Evolutionary conservation across 2,329 filamentous ascomycete species (phyloP), one percentile per base, ranked within the genome.

Genomic region (Colletotrichum liaoningense): DNA sequence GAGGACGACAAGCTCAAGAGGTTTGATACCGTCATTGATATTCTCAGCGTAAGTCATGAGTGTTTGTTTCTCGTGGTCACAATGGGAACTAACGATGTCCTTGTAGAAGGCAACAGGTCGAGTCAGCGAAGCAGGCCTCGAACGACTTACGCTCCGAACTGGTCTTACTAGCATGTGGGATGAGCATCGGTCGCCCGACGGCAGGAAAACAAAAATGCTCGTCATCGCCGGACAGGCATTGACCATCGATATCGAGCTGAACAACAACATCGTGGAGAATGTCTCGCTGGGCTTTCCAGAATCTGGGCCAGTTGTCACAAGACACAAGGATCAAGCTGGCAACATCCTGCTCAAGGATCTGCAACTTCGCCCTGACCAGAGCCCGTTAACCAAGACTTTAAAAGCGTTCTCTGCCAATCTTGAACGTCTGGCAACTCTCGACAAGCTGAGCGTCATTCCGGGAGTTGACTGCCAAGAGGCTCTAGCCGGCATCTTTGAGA

Each of bases 391-490:
- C 58, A 93, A 94, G 78, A 91, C 87, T 9, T 84, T 97, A 33
- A 91, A 93, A 73, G 85, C 86, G 14, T 97, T 97, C 78, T 90
- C 93, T 0, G 85, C 86, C 38, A 95, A 95, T 79, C 85, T 97
- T 46, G 91, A 93, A 77, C 88, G 89, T 46, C 84, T 97, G 42
- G 91, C 93, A 4, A 87, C 83, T 5, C 83, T 95, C 68, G 94
- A 97, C 79, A 92, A 91, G 77, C 86, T 96, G 65, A 95, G 93
- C 80, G 87, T 90, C 26, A 85, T 88, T 35, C 91, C 91, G 1
- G 89, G 89, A 5, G 86, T 96, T 8, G 94, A 94, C 77, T 94
- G 94, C 80, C 93, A 94, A 79, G 93, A 95, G 79, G 94, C 94
- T 0, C 86, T 96, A 57, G 91, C 90, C 4, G 93, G 93, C 3